Evolutionary conservation across 2,329 filamentous ascomycete genomes (phyloP).

Genomic region (Cladosporium sp.): DNA sequence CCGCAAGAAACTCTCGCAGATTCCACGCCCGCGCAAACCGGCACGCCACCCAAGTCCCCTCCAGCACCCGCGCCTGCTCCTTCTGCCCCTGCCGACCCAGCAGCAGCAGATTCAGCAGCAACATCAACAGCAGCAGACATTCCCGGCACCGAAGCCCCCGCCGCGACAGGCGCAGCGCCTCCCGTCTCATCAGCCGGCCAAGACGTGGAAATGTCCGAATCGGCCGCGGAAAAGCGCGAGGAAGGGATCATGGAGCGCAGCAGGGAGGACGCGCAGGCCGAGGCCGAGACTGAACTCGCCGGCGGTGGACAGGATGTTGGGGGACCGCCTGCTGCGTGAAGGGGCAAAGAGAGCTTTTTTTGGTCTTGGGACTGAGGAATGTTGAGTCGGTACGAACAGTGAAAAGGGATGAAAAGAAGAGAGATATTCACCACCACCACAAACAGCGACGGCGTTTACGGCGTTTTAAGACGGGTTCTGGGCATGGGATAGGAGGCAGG

Average conservation of each 20-base stretch:
- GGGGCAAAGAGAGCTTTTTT: not conserved
- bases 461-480: not conserved
- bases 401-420: too few species aligned
- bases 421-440: too few species aligned
- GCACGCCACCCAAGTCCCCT: conserved; percentile 19
- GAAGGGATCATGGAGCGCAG: conserved; percentile 28
- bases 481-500: too few species aligned
- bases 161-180: conserved; percentile 8
- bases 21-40: conserved; percentile 29
- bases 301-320: conserved; percentile 19
- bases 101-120: too few species aligned
- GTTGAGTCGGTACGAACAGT: not conserved
- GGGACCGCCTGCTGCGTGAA: conserved; percentile 19
- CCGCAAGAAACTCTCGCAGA: conserved; percentile 23
- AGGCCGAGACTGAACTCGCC: conserved; percentile 26
- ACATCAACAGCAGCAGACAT: not conserved
- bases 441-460: conserved; percentile 9
- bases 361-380: too few species aligned
- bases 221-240: conserved; percentile 24
- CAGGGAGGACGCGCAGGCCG: conserved; percentile 26
- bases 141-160: not conserved
- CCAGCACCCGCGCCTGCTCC: too few species aligned
- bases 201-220: conserved; percentile 26
- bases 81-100: too few species aligned
- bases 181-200: conserved; percentile 10